A percentile compares a stretch with the other conserved stretches of the same genome.
Evolutionary conservation across 2,329 filamentous ascomycete genomes (phyloP).

Genomic region (Fusarium pseudoanthophilum): DNA sequence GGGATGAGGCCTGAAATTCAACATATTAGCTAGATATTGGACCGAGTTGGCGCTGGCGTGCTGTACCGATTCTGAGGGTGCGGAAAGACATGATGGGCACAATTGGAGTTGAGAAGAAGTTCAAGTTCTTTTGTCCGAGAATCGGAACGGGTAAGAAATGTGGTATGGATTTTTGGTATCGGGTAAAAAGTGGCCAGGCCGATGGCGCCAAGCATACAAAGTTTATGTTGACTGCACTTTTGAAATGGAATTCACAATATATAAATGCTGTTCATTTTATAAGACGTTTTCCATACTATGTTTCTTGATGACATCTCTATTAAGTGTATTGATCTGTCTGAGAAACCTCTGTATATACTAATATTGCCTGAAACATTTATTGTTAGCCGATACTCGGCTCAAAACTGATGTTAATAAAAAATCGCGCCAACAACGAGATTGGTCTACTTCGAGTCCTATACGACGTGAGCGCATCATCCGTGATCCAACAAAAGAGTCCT

Average conservation of each 20-base stretch:
- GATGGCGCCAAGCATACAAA: conserved; percentile 27
- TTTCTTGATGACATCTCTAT: neutral
- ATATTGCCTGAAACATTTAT: neutral
- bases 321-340: neutral
- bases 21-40: neutral
- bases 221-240: conserved; percentile 16
- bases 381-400: neutral
- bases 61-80: conserved; percentile 55
- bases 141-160: conserved; percentile 40
- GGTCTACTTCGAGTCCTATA: neutral
- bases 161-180: conserved; percentile 23
- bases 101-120: conserved; percentile 38
- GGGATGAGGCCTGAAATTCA: conserved; percentile 82
- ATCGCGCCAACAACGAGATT: neutral
- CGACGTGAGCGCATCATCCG: neutral
- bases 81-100: conserved; percentile 53
- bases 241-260: neutral
- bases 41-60: neutral
- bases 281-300: neutral
- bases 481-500: conserved; percentile 16
- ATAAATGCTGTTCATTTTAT: neutral
- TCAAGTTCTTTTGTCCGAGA: conserved; percentile 43
- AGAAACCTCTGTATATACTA: neutral
- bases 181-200: conserved; percentile 33
- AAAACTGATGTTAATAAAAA: neutral